phyloP scores from a whole-genome alignment of 2,329 filamentous ascomycete species.

The Pestalotiopsis sp. region DNA sequence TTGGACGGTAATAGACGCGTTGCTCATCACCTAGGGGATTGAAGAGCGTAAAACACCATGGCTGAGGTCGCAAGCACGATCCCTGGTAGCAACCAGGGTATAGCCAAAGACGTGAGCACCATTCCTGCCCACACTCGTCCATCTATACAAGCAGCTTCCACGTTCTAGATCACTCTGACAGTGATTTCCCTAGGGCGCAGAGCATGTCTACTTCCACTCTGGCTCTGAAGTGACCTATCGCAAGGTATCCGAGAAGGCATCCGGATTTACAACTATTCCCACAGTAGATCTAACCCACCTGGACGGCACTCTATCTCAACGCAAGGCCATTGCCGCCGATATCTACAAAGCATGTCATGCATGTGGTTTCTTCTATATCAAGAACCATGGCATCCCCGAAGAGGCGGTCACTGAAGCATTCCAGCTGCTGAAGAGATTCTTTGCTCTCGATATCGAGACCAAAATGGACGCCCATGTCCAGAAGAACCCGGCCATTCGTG shows the following conservation, averaged over 20 bases:
- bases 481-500: slow-evolving; percentile 36
- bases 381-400: slow-evolving; percentile 33
- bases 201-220: slow-evolving; percentile 35
- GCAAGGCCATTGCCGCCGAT: slow-evolving; percentile 25
- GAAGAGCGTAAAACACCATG: background rate
- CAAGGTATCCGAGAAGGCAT: slow-evolving; percentile 27
- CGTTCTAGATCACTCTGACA: background rate
- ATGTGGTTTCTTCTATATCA: slow-evolving; percentile 33
- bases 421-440: slow-evolving; percentile 30
- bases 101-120: background rate
- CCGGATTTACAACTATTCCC: slow-evolving; percentile 33
- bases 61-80: background rate
- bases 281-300: slow-evolving; percentile 32
- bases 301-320: slow-evolving; percentile 22
- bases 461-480: slow-evolving; percentile 38
- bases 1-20: too few species aligned
- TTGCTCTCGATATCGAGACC: slow-evolving; percentile 30
- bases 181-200: slow-evolving; percentile 15
- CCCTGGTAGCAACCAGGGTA: background rate
- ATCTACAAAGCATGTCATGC: slow-evolving; percentile 28
- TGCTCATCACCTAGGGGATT: background rate
- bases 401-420: slow-evolving; percentile 24
- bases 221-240: slow-evolving; percentile 33
- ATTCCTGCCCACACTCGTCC: background rate
- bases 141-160: background rate